These are phyloP conservation scores for Tricholomella constricta DNA, from an alignment of 768 basidiomycete genomes.

Conservation along the genomic window DNA sequence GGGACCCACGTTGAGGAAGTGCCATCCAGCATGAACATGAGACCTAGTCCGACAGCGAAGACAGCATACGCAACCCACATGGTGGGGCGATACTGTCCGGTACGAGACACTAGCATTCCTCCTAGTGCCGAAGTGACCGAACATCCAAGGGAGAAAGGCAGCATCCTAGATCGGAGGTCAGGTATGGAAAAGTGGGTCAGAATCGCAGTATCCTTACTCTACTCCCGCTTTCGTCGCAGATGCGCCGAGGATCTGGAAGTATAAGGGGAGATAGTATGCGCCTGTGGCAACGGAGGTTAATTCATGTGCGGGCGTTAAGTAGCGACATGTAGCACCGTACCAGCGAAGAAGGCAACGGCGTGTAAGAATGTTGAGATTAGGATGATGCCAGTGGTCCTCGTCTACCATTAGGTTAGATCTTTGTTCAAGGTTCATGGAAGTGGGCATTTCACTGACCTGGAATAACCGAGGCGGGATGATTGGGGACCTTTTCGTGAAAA, in stretches of 20 bases:
- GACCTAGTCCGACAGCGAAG: slow-evolving; percentile 66
- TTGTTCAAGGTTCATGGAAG: background rate
- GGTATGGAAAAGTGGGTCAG: background rate
- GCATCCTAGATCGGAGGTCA: slow-evolving; percentile 50
- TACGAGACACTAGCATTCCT: slow-evolving; percentile 59
- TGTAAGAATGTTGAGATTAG: slow-evolving; percentile 64
- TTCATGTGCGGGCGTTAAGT: background rate
- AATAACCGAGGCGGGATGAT: slow-evolving; percentile 78
- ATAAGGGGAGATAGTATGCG: slow-evolving; percentile 73
- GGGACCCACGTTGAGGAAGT: slow-evolving; percentile 50
- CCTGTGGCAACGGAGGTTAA: slow-evolving; percentile 26
- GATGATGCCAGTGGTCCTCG: slow-evolving; percentile 69
- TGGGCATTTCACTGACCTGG: slow-evolving; percentile 42
- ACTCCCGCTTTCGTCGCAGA: slow-evolving; percentile 73
- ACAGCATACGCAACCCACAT: slow-evolving; percentile 64
- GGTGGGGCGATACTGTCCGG: slow-evolving; percentile 57
- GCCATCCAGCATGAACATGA: slow-evolving; percentile 70
- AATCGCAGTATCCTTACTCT: slow-evolving; percentile 41
- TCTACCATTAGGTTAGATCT: slow-evolving; percentile 36
- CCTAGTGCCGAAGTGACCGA: slow-evolving; percentile 54
- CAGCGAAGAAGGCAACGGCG: slow-evolving; percentile 61
- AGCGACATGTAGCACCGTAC: slow-evolving; percentile 24
- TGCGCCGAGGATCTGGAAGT: slow-evolving; percentile 76
- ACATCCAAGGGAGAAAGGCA: slow-evolving; percentile 68
- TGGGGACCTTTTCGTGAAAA: slow-evolving; percentile 61